These are phyloP conservation scores for Cordyceps javanica DNA, from an alignment of 2,329 filamentous ascomycete genomes.

Conservation along the genomic window DNA sequence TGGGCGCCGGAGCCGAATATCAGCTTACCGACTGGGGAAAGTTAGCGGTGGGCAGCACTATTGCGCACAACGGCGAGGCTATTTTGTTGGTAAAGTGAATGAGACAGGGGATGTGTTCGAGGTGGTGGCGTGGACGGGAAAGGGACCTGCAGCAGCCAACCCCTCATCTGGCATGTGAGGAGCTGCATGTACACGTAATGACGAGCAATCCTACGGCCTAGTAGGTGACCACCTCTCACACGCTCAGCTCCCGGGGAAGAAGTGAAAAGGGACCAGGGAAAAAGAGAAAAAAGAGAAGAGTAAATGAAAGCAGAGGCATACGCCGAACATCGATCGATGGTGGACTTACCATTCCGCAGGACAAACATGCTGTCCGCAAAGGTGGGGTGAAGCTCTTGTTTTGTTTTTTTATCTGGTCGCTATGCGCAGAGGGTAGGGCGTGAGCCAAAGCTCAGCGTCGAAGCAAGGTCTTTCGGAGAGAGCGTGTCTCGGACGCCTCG, in stretches of 20 bases:
- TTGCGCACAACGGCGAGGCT: too few species aligned
- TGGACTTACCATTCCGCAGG: constrained; percentile 31
- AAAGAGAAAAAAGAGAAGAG: background rate
- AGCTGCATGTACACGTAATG: background rate
- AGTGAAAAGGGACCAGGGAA: background rate
- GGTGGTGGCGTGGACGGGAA: constrained; percentile 22
- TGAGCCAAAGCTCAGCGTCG: background rate
- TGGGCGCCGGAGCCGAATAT: constrained; percentile 84
- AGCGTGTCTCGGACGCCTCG: background rate
- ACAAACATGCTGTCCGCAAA: constrained; percentile 29
- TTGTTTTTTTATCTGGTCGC: constrained; percentile 2
- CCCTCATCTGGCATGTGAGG: constrained; percentile 29
- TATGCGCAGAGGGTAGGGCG: background rate
- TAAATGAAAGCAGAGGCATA: background rate
- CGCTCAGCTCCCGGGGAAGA: background rate
- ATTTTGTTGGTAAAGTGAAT: background rate
- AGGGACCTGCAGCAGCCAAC: constrained; percentile 13
- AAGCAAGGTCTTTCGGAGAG: background rate
- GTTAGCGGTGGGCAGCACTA: background rate
- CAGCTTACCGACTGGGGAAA: constrained; percentile 70
- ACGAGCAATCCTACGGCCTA: background rate
- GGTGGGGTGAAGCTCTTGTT: constrained; percentile 11
- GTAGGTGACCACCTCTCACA: background rate
- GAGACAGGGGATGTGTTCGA: constrained; percentile 13
- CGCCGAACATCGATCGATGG: background rate